phyloP scores from a whole-genome alignment of 2,329 filamentous ascomycete species.

The Aschersonia sp. region DNA sequence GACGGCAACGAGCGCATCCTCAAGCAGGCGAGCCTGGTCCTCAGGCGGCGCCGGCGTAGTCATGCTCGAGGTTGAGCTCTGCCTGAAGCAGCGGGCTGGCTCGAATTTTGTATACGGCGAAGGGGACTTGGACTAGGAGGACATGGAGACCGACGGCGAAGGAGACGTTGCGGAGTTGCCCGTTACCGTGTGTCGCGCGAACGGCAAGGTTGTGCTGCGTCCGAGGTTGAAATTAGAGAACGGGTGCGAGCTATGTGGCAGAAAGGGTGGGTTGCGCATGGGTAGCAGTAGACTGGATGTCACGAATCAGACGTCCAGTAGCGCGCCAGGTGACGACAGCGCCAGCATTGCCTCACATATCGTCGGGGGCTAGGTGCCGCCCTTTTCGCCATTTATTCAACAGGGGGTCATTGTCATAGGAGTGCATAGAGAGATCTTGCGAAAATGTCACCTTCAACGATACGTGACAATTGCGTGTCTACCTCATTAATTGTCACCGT shows the following conservation, averaged over 20 bases:
- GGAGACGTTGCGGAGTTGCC: not conserved
- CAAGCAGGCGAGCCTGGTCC: conserved; percentile 81
- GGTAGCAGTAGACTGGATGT: not conserved
- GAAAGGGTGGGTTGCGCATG: too few species aligned
- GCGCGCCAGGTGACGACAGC: not conserved
- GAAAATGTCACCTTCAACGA: too few species aligned
- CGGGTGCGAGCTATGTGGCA: not conserved
- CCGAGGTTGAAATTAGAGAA: not conserved
- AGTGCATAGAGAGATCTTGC: too few species aligned
- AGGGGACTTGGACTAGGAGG: conserved; percentile 7
- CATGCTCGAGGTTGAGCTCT: conserved; percentile 18
- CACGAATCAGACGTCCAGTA: not conserved
- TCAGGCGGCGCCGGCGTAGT: conserved; percentile 50
- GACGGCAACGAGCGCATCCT: conserved; percentile 92
- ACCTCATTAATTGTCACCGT: too few species aligned
- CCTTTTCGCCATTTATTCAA: too few species aligned
- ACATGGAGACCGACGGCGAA: not conserved
- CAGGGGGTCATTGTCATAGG: too few species aligned
- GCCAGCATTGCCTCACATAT: too few species aligned
- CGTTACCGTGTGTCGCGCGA: too few species aligned
- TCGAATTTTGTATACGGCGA: conserved; percentile 8
- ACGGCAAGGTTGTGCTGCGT: too few species aligned
- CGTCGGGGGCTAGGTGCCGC: too few species aligned
- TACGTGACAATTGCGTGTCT: too few species aligned
- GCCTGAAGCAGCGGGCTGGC: conserved; percentile 15